Conservation (phyloP, 2,329 filamentous ascomycete species). For the Lasiodiplodia hormozganensis region DNA sequence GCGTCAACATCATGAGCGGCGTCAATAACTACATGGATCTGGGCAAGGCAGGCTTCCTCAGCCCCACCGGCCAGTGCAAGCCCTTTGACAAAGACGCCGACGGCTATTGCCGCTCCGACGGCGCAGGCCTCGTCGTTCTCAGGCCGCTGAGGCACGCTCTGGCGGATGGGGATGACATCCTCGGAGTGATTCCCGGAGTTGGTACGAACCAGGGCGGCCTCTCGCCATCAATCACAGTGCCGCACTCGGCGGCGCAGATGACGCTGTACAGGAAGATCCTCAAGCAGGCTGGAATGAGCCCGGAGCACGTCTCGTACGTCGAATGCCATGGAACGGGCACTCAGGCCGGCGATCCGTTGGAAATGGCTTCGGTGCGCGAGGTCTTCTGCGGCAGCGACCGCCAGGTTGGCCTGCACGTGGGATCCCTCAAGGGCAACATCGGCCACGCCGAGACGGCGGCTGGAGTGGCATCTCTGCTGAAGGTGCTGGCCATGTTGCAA, state of each 20-base stretch:
- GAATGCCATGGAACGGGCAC: constrained; percentile 64
- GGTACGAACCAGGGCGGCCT: constrained; percentile 60
- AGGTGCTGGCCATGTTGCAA: constrained; percentile 38
- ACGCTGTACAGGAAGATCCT: not conserved
- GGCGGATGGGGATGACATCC: constrained; percentile 61
- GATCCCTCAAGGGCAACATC: constrained; percentile 38
- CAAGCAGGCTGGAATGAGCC: not conserved
- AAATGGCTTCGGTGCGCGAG: constrained; percentile 33
- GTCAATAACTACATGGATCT: not conserved
- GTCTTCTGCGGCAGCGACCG: constrained; percentile 28
- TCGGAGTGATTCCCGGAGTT: constrained; percentile 51
- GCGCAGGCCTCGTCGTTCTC: constrained; percentile 62
- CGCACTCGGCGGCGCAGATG: not conserved
- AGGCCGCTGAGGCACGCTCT: constrained; percentile 66
- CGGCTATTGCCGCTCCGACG: constrained; percentile 71
- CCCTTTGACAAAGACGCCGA: constrained; percentile 61
- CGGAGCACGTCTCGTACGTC: constrained; percentile 30
- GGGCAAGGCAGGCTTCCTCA: constrained; percentile 35
- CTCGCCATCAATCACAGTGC: constrained; percentile 61
- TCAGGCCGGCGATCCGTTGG: constrained; percentile 54
- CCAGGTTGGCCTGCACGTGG: constrained; percentile 36
- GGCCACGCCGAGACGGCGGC: constrained; percentile 42
- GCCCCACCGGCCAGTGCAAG: constrained; percentile 39
- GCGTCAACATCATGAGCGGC: not conserved
- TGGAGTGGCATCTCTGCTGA: constrained; percentile 37